These are phyloP conservation scores for Stephania cephalantha DNA, from an alignment of 164 flowering plant genomes.

Conservation along the genomic window DNA sequence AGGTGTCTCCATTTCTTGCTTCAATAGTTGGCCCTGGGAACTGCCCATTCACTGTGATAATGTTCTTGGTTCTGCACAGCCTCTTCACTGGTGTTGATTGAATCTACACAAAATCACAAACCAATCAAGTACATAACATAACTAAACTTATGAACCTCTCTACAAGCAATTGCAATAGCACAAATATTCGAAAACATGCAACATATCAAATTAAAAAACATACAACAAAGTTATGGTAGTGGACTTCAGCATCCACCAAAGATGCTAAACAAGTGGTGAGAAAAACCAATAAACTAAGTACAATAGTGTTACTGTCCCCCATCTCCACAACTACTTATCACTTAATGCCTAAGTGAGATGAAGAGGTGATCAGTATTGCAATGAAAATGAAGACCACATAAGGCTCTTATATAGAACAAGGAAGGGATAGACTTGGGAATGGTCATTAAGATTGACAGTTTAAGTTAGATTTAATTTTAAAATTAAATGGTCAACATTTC, in stretches of 20 bases:
- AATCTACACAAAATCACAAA: slow-evolving; percentile 28
- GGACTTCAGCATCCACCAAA: slow-evolving; percentile 23
- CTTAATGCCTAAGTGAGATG: background rate
- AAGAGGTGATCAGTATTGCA: background rate
- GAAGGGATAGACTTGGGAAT: background rate
- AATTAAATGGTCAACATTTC: background rate
- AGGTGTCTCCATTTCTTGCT: slow-evolving; percentile 66
- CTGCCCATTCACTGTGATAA: slow-evolving; percentile 84
- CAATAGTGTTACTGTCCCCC: background rate
- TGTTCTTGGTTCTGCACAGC: slow-evolving; percentile 73
- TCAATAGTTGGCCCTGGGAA: slow-evolving; percentile 83
- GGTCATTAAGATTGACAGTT: slow-evolving; percentile 20
- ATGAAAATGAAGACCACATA: slow-evolving; percentile 9
- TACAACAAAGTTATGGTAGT: slow-evolving; percentile 54
- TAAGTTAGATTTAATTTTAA: slow-evolving; percentile 27
- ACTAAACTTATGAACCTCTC: background rate
- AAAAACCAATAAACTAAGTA: slow-evolving; percentile 9
- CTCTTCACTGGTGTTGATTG: slow-evolving; percentile 87
- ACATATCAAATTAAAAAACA: slow-evolving; percentile 6
- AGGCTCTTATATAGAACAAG: slow-evolving; percentile 19
- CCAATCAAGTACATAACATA: background rate
- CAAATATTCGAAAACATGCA: background rate
- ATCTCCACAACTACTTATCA: background rate
- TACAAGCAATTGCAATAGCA: background rate
- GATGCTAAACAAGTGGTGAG: slow-evolving; percentile 11